phyloP scores from a whole-genome alignment of 75 land plant genomes.

The Sequoiadendron giganteum region DNA sequence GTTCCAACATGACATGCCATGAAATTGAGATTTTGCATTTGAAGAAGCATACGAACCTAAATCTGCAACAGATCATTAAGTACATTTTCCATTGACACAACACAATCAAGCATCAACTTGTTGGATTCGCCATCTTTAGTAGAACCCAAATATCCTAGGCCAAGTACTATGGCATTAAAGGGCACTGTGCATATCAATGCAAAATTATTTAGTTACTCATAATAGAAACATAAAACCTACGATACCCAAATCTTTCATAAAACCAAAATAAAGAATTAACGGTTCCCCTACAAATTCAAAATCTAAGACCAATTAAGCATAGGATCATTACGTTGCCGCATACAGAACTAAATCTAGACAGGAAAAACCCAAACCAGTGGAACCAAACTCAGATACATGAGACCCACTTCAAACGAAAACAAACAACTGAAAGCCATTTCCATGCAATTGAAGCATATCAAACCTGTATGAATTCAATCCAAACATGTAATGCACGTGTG shows the following conservation, averaged over 20 bases:
- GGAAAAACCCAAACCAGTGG: neutral
- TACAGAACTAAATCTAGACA: neutral
- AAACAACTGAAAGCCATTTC: neutral
- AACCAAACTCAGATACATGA: neutral
- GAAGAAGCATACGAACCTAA: constrained; percentile 28
- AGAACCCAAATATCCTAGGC: constrained; percentile 36
- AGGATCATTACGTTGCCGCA: neutral
- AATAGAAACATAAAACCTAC: neutral
- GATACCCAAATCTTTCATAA: neutral
- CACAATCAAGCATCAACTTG: constrained; percentile 50
- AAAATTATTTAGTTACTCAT: neutral
- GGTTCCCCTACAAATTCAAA: neutral
- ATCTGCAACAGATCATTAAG: constrained; percentile 52
- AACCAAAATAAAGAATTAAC: neutral
- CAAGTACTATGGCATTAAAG: constrained; percentile 49
- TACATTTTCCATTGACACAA: constrained; percentile 48
- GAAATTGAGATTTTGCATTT: neutral
- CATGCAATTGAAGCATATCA: neutral
- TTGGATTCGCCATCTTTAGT: constrained; percentile 16
- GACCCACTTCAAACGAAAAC: neutral
- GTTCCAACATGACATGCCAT: neutral
- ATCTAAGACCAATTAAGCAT: neutral
- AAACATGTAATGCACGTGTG: neutral
- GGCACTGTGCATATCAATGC: constrained; percentile 29
- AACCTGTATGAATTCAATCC: neutral